A percentile compares a stretch with the other conserved stretches of the same genome.
Conservation (phyloP, 208 protist species). For the Crithidia acanthocephali region DNA sequence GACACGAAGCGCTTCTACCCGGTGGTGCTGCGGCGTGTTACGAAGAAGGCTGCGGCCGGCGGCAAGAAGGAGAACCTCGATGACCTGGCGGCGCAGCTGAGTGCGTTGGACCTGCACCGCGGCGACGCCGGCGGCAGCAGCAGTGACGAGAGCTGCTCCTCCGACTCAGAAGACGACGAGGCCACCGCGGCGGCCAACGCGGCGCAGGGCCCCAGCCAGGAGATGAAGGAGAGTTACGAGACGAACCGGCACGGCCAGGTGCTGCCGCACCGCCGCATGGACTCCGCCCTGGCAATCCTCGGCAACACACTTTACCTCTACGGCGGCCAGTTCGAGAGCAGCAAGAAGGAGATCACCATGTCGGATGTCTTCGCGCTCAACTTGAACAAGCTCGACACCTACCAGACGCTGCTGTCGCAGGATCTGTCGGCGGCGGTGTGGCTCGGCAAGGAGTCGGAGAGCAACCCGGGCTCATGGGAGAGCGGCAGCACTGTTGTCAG, state of each 20-base stretch:
- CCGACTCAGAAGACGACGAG: conserved; percentile 42
- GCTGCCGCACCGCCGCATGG: conserved; percentile 86
- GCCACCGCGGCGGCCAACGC: conserved; percentile 13
- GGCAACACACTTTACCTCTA: conserved; percentile 88
- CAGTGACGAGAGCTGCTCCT: conserved; percentile 26
- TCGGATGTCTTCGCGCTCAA: conserved; percentile 89
- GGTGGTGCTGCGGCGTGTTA: conserved; percentile 61
- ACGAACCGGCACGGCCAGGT: conserved; percentile 65
- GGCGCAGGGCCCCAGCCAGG: conserved; percentile 10
- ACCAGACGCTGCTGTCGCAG: conserved; percentile 78
- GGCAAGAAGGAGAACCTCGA: conserved; percentile 30
- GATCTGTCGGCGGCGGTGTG: conserved; percentile 83
- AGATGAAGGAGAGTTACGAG: conserved; percentile 81
- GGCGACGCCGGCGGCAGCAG: conserved; percentile 33
- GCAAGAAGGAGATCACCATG: conserved; percentile 89
- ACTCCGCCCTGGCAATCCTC: conserved; percentile 58
- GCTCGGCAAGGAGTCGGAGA: conserved; percentile 86
- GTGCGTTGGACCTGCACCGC: conserved; percentile 52
- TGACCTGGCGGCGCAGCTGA: conserved; percentile 65
- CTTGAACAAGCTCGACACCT: conserved; percentile 82
- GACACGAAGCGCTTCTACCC: conserved; percentile 90
- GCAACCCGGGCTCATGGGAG: conserved; percentile 82
- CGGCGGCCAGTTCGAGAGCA: conserved; percentile 91
- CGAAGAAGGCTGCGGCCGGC: conserved; percentile 11
- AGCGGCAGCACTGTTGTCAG: conserved; percentile 88